These are phyloP conservation scores for Colletotrichum melonis DNA, from an alignment of 2,329 filamentous ascomycete species.

Conservation along the genomic window DNA sequence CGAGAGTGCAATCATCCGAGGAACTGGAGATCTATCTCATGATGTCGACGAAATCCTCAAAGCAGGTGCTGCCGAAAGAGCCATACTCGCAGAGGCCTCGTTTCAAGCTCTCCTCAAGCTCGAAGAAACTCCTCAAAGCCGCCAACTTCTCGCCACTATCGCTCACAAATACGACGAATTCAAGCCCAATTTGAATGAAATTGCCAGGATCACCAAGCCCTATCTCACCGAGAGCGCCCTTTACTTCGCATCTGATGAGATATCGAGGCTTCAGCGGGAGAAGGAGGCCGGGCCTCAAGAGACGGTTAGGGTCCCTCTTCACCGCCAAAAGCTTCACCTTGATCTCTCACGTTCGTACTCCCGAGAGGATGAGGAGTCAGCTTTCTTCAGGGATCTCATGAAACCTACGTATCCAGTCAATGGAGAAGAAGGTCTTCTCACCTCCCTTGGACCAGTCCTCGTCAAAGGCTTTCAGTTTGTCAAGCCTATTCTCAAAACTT, in stretches of 20 bases:
- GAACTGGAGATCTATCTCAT: neutral
- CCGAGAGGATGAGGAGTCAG: neutral
- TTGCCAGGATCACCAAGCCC: neutral
- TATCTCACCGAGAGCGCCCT: neutral
- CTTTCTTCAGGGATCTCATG: neutral
- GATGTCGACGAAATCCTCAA: neutral
- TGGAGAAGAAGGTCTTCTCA: neutral
- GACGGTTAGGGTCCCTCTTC: neutral
- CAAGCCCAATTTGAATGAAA: neutral
- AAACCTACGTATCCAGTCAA: neutral
- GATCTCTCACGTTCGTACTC: neutral
- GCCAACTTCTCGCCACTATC: neutral
- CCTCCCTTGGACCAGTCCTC: neutral
- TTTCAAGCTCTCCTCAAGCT: neutral
- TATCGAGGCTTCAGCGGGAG: neutral
- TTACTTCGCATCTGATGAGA: neutral
- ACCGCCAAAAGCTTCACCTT: neutral
- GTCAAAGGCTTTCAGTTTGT: neutral
- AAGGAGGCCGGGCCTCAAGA: neutral
- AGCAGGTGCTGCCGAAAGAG: too few species aligned
- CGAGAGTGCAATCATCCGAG: neutral
- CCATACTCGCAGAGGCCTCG: neutral
- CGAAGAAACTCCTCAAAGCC: neutral
- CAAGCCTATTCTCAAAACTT: neutral
- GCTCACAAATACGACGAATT: neutral